phyloP scores from a whole-genome alignment of 495 filamentous ascomycete species.

The Neurospora sp. region DNA sequence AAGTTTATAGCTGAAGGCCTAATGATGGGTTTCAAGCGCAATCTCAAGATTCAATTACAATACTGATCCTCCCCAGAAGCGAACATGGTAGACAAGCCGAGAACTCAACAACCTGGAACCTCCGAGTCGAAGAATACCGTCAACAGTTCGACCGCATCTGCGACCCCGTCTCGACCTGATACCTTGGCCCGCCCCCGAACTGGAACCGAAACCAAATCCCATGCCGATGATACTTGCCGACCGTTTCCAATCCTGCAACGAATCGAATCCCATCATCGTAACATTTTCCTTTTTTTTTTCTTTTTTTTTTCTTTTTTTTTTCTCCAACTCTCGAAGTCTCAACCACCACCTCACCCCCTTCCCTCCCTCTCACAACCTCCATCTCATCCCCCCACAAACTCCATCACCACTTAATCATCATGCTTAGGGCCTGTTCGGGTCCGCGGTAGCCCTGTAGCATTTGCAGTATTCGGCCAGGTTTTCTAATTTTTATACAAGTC shows the following conservation, averaged over 20 bases:
- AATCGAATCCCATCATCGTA: background rate
- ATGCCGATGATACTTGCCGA: background rate
- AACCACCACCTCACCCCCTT: too few relatives aligned
- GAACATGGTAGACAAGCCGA: background rate
- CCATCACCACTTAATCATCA: too few relatives aligned
- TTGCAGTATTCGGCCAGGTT: too few relatives aligned
- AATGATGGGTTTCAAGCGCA: background rate
- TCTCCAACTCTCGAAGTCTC: background rate
- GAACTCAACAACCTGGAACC: background rate
- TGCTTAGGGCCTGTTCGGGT: too few relatives aligned
- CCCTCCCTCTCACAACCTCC: too few relatives aligned
- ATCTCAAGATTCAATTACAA: background rate
- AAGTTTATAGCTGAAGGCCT: background rate
- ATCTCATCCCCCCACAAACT: too few relatives aligned
- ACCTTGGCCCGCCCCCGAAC: background rate
- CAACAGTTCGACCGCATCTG: background rate
- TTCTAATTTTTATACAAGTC: too few relatives aligned
- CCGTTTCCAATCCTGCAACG: background rate
- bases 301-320: background rate
- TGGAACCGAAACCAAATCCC: background rate
- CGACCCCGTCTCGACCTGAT: background rate
- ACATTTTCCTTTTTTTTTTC: background rate
- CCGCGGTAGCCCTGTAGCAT: too few relatives aligned
- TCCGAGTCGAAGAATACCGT: background rate
- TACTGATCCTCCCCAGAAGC: background rate